A percentile compares a stretch with the other conserved stretches of the same genome.
phyloP scores from a whole-genome alignment of 306 rosid genomes.

The Cucurbita ficifolia region DNA sequence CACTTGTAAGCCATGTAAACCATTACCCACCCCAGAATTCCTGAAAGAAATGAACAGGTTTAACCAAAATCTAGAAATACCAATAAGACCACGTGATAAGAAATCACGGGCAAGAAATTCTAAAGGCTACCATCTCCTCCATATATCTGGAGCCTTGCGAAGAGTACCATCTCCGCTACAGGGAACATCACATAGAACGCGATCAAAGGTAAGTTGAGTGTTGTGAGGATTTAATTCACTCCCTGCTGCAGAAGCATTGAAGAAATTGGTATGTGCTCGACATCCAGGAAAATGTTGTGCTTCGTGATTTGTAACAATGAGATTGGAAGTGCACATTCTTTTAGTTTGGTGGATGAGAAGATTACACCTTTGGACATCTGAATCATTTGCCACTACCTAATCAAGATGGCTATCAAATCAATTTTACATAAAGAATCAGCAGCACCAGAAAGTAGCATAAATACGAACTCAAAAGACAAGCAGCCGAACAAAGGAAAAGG shows the following conservation, averaged over 20 bases:
- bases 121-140: conserved; percentile 83
- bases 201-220: conserved; percentile 66
- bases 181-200: conserved; percentile 94
- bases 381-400: conserved; percentile 95
- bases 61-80: conserved; percentile 1
- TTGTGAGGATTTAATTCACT: conserved; percentile 21
- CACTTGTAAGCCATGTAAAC: conserved; percentile 71
- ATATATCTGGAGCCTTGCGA: conserved; percentile 98
- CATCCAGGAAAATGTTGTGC: conserved; percentile 99
- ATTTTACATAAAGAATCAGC: conserved; percentile 6
- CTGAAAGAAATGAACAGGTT: conserved; percentile 25
- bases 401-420: conserved; percentile 2
- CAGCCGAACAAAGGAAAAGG: neutral
- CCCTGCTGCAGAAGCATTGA: conserved; percentile 13
- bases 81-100: neutral
- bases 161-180: conserved; percentile 99
- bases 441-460: conserved; percentile 3
- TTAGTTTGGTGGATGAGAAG: conserved; percentile 99
- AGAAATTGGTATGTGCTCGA: conserved; percentile 33
- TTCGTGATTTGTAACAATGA: conserved; percentile 92
- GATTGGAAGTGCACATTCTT: conserved; percentile 96
- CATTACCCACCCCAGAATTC: conserved; percentile 83
- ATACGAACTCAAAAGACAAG: neutral
- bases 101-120: conserved; percentile 5
- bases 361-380: conserved; percentile 93